phyloP scores from a whole-genome alignment of 176 grass and related monocot species.

The Miscanthus lutarioriparius region DNA sequence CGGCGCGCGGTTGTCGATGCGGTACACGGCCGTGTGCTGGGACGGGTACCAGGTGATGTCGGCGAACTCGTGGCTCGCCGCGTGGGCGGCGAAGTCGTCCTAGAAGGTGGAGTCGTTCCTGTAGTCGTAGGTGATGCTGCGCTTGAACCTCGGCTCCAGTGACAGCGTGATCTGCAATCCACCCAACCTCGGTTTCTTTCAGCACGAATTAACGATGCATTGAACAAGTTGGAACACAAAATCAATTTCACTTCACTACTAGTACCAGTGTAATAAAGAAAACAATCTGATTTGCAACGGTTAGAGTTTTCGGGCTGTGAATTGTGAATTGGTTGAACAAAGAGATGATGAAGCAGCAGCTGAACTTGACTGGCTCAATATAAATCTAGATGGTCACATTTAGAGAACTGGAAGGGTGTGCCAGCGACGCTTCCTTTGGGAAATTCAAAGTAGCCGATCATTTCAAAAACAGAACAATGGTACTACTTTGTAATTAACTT shows the following conservation, averaged over 20 bases:
- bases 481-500: not conserved
- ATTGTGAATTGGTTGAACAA: not conserved
- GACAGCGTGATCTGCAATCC: constrained; percentile 78
- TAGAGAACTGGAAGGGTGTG: not conserved
- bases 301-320: not conserved
- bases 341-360: not conserved
- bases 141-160: constrained; percentile 71
- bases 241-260: not conserved
- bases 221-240: not conserved
- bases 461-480: not conserved
- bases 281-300: not conserved
- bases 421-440: not conserved
- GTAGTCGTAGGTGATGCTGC: constrained; percentile 70
- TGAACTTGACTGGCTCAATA: not conserved
- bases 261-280: not conserved
- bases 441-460: not conserved
- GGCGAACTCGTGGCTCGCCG: constrained; percentile 65
- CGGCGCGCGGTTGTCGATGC: constrained; percentile 56
- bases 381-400: not conserved
- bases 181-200: too few species aligned
- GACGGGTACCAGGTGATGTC: constrained; percentile 91
- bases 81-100: constrained; percentile 62
- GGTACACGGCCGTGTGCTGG: constrained; percentile 60
- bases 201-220: too few species aligned
- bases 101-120: constrained; percentile 51